Evolutionary conservation across 2,329 filamentous ascomycete species (phyloP), one percentile per base, ranked within the genome.

Genomic region (Furcasterigmium sp.): DNA sequence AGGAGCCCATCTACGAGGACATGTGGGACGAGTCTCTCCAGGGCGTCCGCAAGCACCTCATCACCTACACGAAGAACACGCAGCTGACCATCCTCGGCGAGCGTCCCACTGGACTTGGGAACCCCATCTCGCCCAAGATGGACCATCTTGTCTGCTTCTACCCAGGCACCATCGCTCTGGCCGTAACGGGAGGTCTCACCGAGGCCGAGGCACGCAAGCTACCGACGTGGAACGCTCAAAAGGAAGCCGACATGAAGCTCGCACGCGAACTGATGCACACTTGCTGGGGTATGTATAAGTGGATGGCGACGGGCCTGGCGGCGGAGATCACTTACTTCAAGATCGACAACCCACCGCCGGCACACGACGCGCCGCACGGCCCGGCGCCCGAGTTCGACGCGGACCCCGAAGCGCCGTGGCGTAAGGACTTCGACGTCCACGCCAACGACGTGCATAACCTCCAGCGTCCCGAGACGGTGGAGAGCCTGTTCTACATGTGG

Each of bases 401-500:
- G 5, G 67, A 67, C 49, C 69, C 69, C 0, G 67, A 80, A 19
- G 81, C 80, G 1, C 60, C 70, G 41, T 95, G 90, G 86, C 81
- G 81, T 48, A 67, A 82, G 44, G 93, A 97, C 59, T 91, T 85
- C 55, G 68, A 80, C 14, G 83, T 98, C 58, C 87, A 94, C 59
- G 54, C 69, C n/a, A 76, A 80, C n/a, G 93, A 98, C 61, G 70
- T 76, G 41, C 93, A 97, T 68, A 98, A 98, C 59, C 74, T 98
- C 26, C 93, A 97, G 65, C 80, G 93, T 25, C 93, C 93, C 0
- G 93, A 98, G 70, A 96, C 93, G 0, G 84, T 96, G n/a, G 93
- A 98, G 69, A 91, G 84, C 46, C 70, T 98, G 48, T 91, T 98
- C 58, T 95, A 97, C 69, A 95, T 98, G 90, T 98, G 91, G 86